Percentiles rank a stretch among this genome's conserved stretches.
phyloP scores from a whole-genome alignment of 441 rosid genomes.

The Gossypium lobatum region DNA sequence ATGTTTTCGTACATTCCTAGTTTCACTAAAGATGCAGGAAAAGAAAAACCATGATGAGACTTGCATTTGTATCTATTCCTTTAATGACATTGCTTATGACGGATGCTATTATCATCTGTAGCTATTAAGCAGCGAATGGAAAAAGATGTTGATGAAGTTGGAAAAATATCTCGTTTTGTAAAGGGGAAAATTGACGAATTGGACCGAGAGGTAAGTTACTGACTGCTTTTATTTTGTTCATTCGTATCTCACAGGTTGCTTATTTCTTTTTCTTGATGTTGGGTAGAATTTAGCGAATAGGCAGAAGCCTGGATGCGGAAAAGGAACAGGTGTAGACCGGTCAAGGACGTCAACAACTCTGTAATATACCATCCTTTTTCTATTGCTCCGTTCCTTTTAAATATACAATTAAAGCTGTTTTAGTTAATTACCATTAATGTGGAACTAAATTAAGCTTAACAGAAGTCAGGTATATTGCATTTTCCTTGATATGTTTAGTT shows the following conservation, averaged over 20 bases:
- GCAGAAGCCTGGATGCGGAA: slow-evolving; percentile 89
- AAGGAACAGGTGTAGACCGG: slow-evolving; percentile 92
- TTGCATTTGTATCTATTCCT: not conserved
- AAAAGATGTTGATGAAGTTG: slow-evolving; percentile 96
- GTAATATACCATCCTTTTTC: slow-evolving; percentile 34
- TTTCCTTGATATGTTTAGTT: not conserved
- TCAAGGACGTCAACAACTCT: slow-evolving; percentile 90
- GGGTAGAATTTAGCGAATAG: slow-evolving; percentile 79
- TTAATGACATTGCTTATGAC: slow-evolving; percentile 1
- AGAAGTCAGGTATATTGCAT: not conserved
- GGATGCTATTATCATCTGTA: slow-evolving; percentile 26
- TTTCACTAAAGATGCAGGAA: not conserved
- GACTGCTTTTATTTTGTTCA: slow-evolving; percentile 13
- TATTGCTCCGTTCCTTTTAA: slow-evolving; percentile 1
- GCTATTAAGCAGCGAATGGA: slow-evolving; percentile 93
- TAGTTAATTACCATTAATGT: not conserved
- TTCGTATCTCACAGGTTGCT: slow-evolving; percentile 13
- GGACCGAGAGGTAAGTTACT: slow-evolving; percentile 61
- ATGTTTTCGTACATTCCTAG: not conserved
- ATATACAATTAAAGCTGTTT: not conserved
- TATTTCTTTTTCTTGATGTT: slow-evolving; percentile 12
- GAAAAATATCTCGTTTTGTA: slow-evolving; percentile 60
- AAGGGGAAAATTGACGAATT: slow-evolving; percentile 85
- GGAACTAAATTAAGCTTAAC: not conserved
- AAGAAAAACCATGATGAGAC: not conserved